Base-by-base conservation (phyloP, 257 asterid genomes). In the Solanum commersonii region DNA sequence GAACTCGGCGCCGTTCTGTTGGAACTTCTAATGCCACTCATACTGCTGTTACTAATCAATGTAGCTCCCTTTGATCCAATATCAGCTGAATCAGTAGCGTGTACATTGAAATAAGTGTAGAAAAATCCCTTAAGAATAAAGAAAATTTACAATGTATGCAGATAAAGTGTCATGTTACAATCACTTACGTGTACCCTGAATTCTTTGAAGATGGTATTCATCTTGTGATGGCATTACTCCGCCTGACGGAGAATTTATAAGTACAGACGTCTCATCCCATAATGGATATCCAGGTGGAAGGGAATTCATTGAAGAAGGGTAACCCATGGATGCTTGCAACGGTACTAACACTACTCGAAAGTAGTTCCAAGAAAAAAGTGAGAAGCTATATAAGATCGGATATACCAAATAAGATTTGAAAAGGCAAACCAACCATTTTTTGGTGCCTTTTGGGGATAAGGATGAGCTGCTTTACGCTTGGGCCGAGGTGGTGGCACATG, bases 401-500 rank as follows among this genome's bases (percentile, higher is more conserved):
- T 38, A 49, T 87, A 89, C 76, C 37, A 42, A 49, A 49, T 44
- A 46, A 82, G 72, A 15, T 44, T 85, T 87, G 88, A 56, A 27
- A 85, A 20, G 68, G 49, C 44, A 67, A 60, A 87, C 95, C 79
- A 40, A 96, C 99, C 98, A 89, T 93, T 94, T 94, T 95, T 95
- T 22, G 94, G 93, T 71, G 98, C 98, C 93, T 96, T 96, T 88
- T 96, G 99, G 5, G 99, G 98, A 91, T 97, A 97, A 46, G 99
- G 98, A 92, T 97, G 99, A 91, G 98, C 87, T 37, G 99, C 97
- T 96, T 97, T 97, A 84, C 99, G 98, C 94, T 96, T 96, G 16
- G 99, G 99, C 84, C 98, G 99, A 88, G 99, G 99, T 52, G 99
- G 99, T 68, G 99, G 99, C 60, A 97, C 98, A 83, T 97, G 98